Conservation (phyloP, 306 rosid species). For the Vicia villosa region DNA sequence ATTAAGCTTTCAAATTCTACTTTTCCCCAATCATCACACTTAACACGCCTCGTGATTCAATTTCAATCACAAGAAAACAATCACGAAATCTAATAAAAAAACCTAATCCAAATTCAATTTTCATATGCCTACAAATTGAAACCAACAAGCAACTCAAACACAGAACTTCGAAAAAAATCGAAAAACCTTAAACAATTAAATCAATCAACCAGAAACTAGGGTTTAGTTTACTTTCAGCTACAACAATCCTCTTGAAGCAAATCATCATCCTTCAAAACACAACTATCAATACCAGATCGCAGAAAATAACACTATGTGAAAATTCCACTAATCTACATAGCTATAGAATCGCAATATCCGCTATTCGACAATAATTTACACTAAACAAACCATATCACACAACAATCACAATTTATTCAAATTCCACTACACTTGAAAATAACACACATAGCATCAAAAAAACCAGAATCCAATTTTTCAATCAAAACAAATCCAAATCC, state of each 20-base stretch:
- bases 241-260: not conserved
- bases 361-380: not conserved
- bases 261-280: not conserved
- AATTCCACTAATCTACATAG: not conserved
- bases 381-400: not conserved
- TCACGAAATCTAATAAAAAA: not conserved
- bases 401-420: not conserved
- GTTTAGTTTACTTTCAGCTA: not conserved
- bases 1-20: not conserved
- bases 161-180: not conserved
- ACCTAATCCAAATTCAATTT: not conserved
- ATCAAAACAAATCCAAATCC: not conserved
- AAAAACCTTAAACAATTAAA: not conserved
- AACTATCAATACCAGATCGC: not conserved
- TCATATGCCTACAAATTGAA: not conserved
- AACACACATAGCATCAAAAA: not conserved
- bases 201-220: not conserved
- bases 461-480: not conserved
- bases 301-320: not conserved
- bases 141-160: slow-evolving; percentile 10
- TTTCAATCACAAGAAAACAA: not conserved
- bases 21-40: not conserved
- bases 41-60: not conserved
- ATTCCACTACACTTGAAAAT: not conserved
- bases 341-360: not conserved